Conservation (phyloP, 2,329 filamentous ascomycete species). For the Neofusicoccum laricinum region DNA sequence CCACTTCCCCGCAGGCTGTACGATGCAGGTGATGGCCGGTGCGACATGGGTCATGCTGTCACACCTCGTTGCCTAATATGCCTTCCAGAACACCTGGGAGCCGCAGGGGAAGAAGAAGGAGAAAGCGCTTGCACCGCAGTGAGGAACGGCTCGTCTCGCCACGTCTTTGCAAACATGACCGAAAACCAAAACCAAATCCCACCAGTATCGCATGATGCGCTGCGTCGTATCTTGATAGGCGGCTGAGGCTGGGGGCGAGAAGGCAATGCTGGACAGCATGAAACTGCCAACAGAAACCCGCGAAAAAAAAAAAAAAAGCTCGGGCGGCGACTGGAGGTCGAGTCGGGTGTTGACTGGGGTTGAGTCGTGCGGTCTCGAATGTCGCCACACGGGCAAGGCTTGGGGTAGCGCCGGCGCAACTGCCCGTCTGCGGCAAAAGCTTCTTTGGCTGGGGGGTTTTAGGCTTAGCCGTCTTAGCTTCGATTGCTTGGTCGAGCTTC, state of each 20-base stretch:
- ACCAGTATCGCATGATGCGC: too few species aligned
- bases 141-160: background rate
- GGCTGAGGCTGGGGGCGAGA: too few species aligned
- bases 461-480: background rate
- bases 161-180: background rate
- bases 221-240: background rate
- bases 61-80: background rate
- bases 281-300: constrained; percentile 7
- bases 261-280: background rate
- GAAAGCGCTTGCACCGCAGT: background rate
- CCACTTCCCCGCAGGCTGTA: background rate
- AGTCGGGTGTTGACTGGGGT: background rate
- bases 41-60: background rate
- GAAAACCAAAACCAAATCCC: background rate
- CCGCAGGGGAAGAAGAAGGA: background rate
- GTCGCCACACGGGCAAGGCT: background rate
- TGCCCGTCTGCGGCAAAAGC: constrained; percentile 1
- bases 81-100: background rate
- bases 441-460: background rate
- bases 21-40: background rate
- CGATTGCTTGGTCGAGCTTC: background rate
- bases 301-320: background rate
- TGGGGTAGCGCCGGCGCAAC: constrained; percentile 5
- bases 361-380: constrained; percentile 3
- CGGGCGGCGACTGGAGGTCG: background rate